A percentile compares a stretch with the other conserved stretches of the same genome.
phyloP scores from a whole-genome alignment of 495 filamentous ascomycete genomes.

The Monascus purpureus region DNA sequence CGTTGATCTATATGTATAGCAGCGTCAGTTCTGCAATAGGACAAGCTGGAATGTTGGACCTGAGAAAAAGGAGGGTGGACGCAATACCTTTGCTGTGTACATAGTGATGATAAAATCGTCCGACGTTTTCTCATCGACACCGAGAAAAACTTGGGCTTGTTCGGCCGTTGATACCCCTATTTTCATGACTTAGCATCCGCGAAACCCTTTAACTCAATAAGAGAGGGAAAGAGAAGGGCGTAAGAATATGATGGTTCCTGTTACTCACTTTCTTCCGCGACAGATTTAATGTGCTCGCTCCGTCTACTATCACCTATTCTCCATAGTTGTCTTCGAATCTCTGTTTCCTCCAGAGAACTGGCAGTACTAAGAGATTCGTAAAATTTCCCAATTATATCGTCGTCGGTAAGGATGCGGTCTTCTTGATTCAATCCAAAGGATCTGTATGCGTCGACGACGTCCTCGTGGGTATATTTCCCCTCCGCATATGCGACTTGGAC shows the following conservation, averaged over 20 bases:
- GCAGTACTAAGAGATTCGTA: constrained; percentile 35
- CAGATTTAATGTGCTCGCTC: constrained; percentile 39
- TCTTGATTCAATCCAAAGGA: constrained; percentile 34
- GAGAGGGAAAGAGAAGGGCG: too few relatives aligned
- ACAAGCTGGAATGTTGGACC: too few relatives aligned
- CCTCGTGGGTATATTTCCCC: constrained; percentile 32
- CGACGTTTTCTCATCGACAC: constrained; percentile 29
- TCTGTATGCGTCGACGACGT: constrained; percentile 41
- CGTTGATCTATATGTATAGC: constrained; percentile 26
- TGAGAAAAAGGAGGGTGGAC: too few relatives aligned
- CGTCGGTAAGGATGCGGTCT: constrained; percentile 30
- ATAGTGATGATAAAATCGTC: constrained; percentile 49
- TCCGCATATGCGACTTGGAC: constrained; percentile 25
- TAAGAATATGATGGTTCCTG: too few relatives aligned
- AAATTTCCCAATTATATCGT: constrained; percentile 43
- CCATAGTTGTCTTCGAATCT: constrained; percentile 38
- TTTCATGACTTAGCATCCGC: constrained; percentile 3
- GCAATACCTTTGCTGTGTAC: constrained; percentile 44
- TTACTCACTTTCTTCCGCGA: constrained; percentile 38
- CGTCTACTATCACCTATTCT: constrained; percentile 38
- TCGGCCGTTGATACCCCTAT: constrained; percentile 44
- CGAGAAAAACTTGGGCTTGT: constrained; percentile 46
- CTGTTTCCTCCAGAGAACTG: constrained; percentile 27
- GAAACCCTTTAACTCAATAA: neutral
- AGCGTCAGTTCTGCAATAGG: too few relatives aligned